These are phyloP conservation scores for Yarrowia sp. DNA, from an alignment of 805 yeast species.

Conservation along the genomic window DNA sequence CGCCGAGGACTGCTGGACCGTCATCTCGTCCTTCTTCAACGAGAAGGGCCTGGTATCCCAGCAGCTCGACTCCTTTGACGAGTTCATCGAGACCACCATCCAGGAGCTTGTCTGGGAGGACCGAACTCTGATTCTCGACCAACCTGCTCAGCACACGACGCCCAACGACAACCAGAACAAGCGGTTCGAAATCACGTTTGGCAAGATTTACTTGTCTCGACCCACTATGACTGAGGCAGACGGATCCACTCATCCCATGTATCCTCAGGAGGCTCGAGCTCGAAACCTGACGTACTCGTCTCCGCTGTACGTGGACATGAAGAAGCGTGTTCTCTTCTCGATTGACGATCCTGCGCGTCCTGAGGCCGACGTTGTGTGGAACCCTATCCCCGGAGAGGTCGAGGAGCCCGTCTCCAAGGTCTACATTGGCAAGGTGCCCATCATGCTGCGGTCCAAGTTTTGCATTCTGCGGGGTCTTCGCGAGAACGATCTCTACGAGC, in stretches of 20 bases:
- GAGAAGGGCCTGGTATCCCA: slow-evolving; percentile 97
- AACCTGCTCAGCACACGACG: slow-evolving; percentile 95
- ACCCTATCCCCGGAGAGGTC: slow-evolving; percentile 53
- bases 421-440: slow-evolving; percentile 94
- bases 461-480: slow-evolving; percentile 87
- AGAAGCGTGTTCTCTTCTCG: slow-evolving; percentile 80
- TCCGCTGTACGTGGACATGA: slow-evolving; percentile 93
- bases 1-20: slow-evolving; percentile 99
- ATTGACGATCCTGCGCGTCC: slow-evolving; percentile 58
- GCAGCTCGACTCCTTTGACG: slow-evolving; percentile 97
- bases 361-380: slow-evolving; percentile 47
- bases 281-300: slow-evolving; percentile 95
- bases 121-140: slow-evolving; percentile 88
- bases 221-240: slow-evolving; percentile 99
- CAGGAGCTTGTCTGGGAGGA: slow-evolving; percentile 97
- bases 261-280: slow-evolving; percentile 96
- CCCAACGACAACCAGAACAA: slow-evolving; percentile 86
- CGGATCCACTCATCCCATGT: slow-evolving; percentile 98
- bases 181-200: slow-evolving; percentile 95
- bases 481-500: slow-evolving; percentile 89
- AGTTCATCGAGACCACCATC: slow-evolving; percentile 92
- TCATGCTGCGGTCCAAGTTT: slow-evolving; percentile 94
- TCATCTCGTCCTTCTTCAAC: slow-evolving; percentile 91
- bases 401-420: slow-evolving; percentile 78
- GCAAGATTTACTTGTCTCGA: slow-evolving; percentile 91